Conservation (phyloP, 306 rosid genomes). For the Abrus precatorius region DNA sequence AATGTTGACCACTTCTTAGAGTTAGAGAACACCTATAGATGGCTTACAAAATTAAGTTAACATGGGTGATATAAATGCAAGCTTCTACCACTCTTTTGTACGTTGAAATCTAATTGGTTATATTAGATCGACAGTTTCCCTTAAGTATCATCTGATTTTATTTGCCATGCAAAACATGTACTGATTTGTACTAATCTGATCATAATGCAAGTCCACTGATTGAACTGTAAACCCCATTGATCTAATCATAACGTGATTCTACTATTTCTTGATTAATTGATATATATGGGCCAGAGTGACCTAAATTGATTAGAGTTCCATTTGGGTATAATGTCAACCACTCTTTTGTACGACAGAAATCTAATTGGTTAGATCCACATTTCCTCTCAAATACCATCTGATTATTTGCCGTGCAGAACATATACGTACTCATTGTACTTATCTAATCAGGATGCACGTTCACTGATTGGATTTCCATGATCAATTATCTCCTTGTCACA, state of each 20-base stretch:
- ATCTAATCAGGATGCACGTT: slow-evolving; percentile 10
- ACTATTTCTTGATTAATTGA: background rate
- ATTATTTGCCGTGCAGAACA: slow-evolving; percentile 15
- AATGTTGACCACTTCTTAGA: background rate
- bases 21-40: slow-evolving; percentile 12
- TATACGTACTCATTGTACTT: background rate
- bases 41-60: slow-evolving; percentile 31
- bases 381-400: slow-evolving; percentile 19
- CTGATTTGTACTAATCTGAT: background rate
- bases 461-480: slow-evolving; percentile 3
- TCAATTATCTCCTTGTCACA: slow-evolving; percentile 33
- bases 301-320: slow-evolving; percentile 5
- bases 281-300: background rate
- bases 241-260: background rate
- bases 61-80: slow-evolving; percentile 9
- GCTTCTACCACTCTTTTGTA: slow-evolving; percentile 17
- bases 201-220: slow-evolving; percentile 14
- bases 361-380: slow-evolving; percentile 8
- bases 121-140: background rate
- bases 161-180: background rate
- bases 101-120: background rate
- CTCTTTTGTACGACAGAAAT: slow-evolving; percentile 14
- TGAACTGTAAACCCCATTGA: background rate
- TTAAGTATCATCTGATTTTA: slow-evolving; percentile 6
- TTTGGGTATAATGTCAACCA: slow-evolving; percentile 2